Evolutionary conservation across 2,329 filamentous ascomycete species (phyloP).

Genomic region (Neonectria magnoliae): DNA sequence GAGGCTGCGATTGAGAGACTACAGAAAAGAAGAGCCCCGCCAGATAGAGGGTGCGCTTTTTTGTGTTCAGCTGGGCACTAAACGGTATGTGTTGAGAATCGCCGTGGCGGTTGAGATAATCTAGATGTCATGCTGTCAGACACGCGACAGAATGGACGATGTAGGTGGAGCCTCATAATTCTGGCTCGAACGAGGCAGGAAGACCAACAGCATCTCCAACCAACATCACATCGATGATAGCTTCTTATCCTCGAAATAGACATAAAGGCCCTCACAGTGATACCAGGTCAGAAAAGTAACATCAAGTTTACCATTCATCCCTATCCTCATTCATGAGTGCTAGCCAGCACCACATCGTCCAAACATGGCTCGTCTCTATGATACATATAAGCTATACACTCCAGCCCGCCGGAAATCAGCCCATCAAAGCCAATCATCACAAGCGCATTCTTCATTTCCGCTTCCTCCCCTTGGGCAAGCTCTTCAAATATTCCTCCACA

Average conservation of each 20-base stretch:
- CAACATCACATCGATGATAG: neutral
- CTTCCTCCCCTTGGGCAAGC: slow-evolving; percentile 23
- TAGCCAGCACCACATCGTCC: neutral
- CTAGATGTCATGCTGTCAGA: neutral
- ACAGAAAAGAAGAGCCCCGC: no score
- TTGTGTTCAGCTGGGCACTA: neutral
- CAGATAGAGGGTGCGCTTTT: no score
- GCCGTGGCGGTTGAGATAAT: neutral
- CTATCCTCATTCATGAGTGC: neutral
- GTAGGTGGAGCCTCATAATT: neutral
- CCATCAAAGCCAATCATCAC: neutral
- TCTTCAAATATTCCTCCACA: slow-evolving; percentile 44
- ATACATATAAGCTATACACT: neutral
- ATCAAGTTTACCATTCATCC: neutral
- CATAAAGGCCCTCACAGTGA: neutral
- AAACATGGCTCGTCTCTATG: neutral
- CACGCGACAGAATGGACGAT: neutral
- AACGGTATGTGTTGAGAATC: neutral
- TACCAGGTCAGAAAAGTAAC: neutral
- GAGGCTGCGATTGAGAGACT: neutral
- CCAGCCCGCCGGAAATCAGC: neutral
- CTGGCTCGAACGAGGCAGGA: neutral
- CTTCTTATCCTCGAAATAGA: neutral
- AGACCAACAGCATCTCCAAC: neutral
- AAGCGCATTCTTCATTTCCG: slow-evolving; percentile 1